These are phyloP conservation scores for Solanum appendiculatum DNA, from an alignment of 257 asterid genomes.

Conservation along the genomic window DNA sequence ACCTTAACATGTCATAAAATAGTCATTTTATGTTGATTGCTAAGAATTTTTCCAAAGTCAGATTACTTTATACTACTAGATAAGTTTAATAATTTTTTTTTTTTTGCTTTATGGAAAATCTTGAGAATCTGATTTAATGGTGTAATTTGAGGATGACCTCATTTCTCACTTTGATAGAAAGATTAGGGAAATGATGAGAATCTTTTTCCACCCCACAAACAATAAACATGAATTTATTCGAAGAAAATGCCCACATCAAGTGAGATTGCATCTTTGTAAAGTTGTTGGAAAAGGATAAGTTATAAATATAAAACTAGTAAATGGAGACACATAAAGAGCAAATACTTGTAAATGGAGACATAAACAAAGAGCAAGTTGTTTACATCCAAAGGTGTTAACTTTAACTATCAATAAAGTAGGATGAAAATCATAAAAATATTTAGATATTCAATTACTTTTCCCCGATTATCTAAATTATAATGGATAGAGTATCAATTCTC, in stretches of 20 bases:
- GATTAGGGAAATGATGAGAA: background rate
- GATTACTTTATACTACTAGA: background rate
- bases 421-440: background rate
- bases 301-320: background rate
- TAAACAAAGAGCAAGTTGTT: background rate
- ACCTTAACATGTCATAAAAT: background rate
- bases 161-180: conserved; percentile 5
- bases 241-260: conserved; percentile 9
- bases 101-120: conserved; percentile 11
- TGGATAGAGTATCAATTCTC: background rate
- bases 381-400: background rate
- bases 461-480: background rate
- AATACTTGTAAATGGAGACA: background rate
- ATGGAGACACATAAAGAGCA: background rate
- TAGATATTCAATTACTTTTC: background rate
- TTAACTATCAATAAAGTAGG: background rate
- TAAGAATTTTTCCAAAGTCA: background rate
- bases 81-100: background rate
- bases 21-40: background rate
- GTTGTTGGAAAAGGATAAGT: background rate
- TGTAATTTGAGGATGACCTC: conserved; percentile 15
- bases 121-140: conserved; percentile 10
- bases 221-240: background rate
- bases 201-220: background rate
- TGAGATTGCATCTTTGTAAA: background rate